Conservation (phyloP, 1,139 yeast species). For the Yamadazyma taylorii region DNA sequence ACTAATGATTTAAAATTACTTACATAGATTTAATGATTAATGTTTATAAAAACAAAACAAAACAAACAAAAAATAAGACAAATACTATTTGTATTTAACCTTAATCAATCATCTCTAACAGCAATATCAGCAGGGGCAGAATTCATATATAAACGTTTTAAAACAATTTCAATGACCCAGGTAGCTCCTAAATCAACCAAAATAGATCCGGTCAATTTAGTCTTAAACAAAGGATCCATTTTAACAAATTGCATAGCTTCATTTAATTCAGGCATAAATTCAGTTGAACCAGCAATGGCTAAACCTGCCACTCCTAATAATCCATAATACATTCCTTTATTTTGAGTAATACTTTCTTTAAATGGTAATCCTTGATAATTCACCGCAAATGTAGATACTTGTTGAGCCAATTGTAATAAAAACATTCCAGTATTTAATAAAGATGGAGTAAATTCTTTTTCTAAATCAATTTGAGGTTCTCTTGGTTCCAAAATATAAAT, state of each 20-base stretch:
- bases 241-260: conserved; percentile 90
- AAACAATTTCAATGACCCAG: conserved; percentile 74
- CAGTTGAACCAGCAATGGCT: conserved; percentile 91
- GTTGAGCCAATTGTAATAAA: conserved; percentile 90
- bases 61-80: conserved; percentile 1
- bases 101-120: conserved; percentile 27
- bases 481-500: conserved; percentile 90
- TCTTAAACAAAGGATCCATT: conserved; percentile 73
- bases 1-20: conserved; percentile 23
- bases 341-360: conserved; percentile 85
- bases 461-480: conserved; percentile 84
- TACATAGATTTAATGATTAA: conserved; percentile 5
- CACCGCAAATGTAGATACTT: conserved; percentile 96
- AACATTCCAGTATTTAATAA: conserved; percentile 95
- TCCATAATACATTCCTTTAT: conserved; percentile 97
- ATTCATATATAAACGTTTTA: conserved; percentile 87
- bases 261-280: conserved; percentile 90
- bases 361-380: conserved; percentile 98
- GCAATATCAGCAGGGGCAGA: conserved; percentile 93
- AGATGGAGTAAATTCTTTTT: conserved; percentile 85
- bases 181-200: conserved; percentile 74
- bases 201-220: conserved; percentile 72
- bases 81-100: not conserved
- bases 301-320: conserved; percentile 85
- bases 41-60: conserved; percentile 3